These are phyloP conservation scores for Dryadomyces quercus-mongolicae DNA, from an alignment of 2,329 filamentous ascomycete species.

Conservation along the genomic window DNA sequence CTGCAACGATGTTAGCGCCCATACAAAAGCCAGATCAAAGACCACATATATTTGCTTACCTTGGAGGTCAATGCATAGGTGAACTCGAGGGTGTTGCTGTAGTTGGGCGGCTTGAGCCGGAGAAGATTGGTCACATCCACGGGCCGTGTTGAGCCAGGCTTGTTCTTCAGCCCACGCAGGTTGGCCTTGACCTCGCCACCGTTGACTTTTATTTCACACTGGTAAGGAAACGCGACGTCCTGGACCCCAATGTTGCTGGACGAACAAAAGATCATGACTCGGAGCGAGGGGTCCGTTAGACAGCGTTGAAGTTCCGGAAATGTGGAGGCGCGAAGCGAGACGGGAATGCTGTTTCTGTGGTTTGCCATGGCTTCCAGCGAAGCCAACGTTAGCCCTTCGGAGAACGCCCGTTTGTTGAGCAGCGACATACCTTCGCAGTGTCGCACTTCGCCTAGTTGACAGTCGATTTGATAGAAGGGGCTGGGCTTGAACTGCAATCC, in stretches of 20 bases:
- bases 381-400: no score
- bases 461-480: constrained; percentile 69
- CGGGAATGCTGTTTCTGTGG: constrained; percentile 34
- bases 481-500: constrained; percentile 49
- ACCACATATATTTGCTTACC: constrained; percentile 36
- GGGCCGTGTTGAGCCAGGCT: constrained; percentile 85
- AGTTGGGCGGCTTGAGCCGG: constrained; percentile 52
- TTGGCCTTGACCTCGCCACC: constrained; percentile 84
- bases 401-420: neutral
- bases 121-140: constrained; percentile 78
- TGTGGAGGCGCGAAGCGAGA: constrained; percentile 36
- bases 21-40: neutral
- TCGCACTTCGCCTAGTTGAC: constrained; percentile 50
- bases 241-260: constrained; percentile 49
- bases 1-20: constrained; percentile 27
- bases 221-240: constrained; percentile 81
- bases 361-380: constrained; percentile 39
- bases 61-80: constrained; percentile 89
- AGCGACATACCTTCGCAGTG: constrained; percentile 58
- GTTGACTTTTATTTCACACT: constrained; percentile 88
- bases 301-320: constrained; percentile 42
- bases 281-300: constrained; percentile 46
- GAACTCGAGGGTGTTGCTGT: constrained; percentile 68
- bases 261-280: constrained; percentile 77
- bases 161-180: constrained; percentile 87